These are phyloP conservation scores for Athelia sp. DNA, from an alignment of 1,284 basidiomycete species.

Conservation along the genomic window DNA sequence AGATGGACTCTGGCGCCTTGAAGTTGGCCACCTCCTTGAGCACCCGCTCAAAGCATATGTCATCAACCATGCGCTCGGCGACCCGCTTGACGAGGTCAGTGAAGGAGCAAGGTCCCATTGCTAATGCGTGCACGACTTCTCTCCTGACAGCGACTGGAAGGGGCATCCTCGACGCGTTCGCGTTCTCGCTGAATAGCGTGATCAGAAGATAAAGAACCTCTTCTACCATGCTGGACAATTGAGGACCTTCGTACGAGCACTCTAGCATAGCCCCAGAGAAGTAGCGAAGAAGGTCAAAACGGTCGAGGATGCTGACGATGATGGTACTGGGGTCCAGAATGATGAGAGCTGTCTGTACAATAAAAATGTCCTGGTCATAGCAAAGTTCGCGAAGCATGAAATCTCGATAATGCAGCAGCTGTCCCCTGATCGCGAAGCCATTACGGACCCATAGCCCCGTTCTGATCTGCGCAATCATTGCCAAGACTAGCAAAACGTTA, in stretches of 20 bases:
- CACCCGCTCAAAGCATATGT: constrained; percentile 79
- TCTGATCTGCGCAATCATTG: constrained; percentile 92
- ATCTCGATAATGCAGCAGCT: constrained; percentile 96
- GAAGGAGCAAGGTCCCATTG: constrained; percentile 84
- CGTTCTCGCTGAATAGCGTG: constrained; percentile 82
- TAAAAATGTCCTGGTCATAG: constrained; percentile 94
- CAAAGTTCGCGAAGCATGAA: constrained; percentile 94
- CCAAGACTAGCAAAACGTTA: constrained; percentile 51
- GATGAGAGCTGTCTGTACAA: constrained; percentile 83
- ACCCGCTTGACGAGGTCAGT: constrained; percentile 92
- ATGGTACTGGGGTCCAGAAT: constrained; percentile 79
- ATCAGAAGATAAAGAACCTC: constrained; percentile 90
- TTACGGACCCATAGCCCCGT: constrained; percentile 98
- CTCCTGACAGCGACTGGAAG: constrained; percentile 68
- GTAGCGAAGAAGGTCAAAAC: constrained; percentile 80
- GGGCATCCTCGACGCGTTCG: constrained; percentile 69
- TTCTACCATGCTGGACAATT: constrained; percentile 84
- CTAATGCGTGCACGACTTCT: constrained; percentile 90
- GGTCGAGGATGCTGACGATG: constrained; percentile 84
- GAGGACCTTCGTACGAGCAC: constrained; percentile 62
- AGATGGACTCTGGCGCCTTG: constrained; percentile 72
- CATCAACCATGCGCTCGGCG: constrained; percentile 86
- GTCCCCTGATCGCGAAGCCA: constrained; percentile 92
- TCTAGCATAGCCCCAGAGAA: constrained; percentile 64
- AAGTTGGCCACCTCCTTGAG: constrained; percentile 81